Conservation (phyloP, 2,329 filamentous ascomycete species). For the Diplodia sapinea region DNA sequence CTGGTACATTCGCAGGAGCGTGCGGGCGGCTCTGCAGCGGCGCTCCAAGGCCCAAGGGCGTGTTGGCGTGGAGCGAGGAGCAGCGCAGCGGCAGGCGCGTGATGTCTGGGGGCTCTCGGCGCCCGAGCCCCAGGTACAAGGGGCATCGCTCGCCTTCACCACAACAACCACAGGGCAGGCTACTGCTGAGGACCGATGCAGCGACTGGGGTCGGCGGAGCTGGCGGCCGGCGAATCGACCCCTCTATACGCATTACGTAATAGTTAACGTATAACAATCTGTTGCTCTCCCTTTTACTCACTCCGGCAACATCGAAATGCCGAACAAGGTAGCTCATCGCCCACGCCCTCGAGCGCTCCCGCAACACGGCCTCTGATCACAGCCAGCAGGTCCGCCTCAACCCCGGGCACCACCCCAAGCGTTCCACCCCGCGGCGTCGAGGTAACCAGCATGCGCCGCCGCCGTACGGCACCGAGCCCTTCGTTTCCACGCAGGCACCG, state of each 20-base stretch:
- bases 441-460: constrained; percentile 29
- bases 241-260: constrained; percentile 3
- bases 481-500: constrained; percentile 30
- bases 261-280: constrained; percentile 3
- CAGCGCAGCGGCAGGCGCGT: constrained; percentile 1
- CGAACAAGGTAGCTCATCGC: constrained; percentile 23
- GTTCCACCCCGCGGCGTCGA: constrained; percentile 28
- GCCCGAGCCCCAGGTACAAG: constrained; percentile 10
- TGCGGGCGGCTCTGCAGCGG: background rate
- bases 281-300: background rate
- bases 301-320: constrained; percentile 14
- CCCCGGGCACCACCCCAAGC: constrained; percentile 29
- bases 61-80: background rate
- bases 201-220: constrained; percentile 1
- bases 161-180: constrained; percentile 14
- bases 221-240: constrained; percentile 1
- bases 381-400: constrained; percentile 29
- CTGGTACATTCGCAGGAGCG: constrained; percentile 2
- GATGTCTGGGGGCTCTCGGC: constrained; percentile 22
- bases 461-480: constrained; percentile 29
- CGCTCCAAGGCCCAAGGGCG: background rate
- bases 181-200: background rate
- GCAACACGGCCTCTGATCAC: constrained; percentile 22
- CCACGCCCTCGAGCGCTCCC: background rate
- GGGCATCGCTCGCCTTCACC: constrained; percentile 21